Percentiles rank a stretch among this genome's conserved stretches.
phyloP scores from a whole-genome alignment of 805 yeast genomes.

The Jamesozyma hellenica region DNA sequence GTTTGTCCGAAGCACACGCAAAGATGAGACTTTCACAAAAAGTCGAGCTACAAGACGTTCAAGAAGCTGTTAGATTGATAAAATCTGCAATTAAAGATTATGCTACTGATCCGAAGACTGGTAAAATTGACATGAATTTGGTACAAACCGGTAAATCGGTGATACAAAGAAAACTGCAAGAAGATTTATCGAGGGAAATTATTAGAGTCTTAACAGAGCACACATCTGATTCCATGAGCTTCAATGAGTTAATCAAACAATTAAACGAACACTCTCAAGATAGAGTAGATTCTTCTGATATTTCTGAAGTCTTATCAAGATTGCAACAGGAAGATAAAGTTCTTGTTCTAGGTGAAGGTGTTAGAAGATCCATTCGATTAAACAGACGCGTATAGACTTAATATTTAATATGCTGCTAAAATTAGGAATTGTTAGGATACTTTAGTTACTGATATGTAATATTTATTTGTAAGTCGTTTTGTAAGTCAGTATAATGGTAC shows the following conservation, averaged over 20 bases:
- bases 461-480: too few relatives aligned
- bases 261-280: conserved; percentile 52
- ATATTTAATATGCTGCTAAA: too few relatives aligned
- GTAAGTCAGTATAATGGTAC: too few relatives aligned
- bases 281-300: conserved; percentile 60
- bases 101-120: conserved; percentile 96
- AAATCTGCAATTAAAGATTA: conserved; percentile 92
- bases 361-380: conserved; percentile 47
- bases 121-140: conserved; percentile 93
- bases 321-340: conserved; percentile 64
- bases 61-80: conserved; percentile 87
- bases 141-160: conserved; percentile 93
- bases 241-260: conserved; percentile 46
- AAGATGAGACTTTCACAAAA: conserved; percentile 72
- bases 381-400: conserved; percentile 20
- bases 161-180: conserved; percentile 69
- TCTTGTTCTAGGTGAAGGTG: conserved; percentile 61
- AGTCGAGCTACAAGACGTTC: conserved; percentile 75
- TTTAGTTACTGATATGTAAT: too few relatives aligned
- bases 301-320: conserved; percentile 56
- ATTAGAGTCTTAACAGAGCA: conserved; percentile 43
- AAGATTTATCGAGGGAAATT: conserved; percentile 59
- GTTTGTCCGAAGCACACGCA: conserved; percentile 94
- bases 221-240: conserved; percentile 41
- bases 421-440: too few relatives aligned